These are phyloP conservation scores for Tephrocybe sp. DNA, from an alignment of 768 basidiomycete genomes.

Conservation along the genomic window DNA sequence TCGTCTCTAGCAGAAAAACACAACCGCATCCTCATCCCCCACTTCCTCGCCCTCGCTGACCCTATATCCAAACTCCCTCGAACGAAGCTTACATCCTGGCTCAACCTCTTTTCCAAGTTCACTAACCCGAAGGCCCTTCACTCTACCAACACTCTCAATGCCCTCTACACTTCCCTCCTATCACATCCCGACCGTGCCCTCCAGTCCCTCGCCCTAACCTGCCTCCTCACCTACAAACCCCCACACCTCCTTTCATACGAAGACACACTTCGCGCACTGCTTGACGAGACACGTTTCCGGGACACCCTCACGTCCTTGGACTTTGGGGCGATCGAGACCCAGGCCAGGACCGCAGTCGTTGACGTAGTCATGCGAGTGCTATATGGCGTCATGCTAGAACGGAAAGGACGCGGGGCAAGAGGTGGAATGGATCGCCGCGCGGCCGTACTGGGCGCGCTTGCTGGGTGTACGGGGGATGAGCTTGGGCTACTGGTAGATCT, in stretches of 20 bases:
- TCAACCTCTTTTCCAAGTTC: constrained; percentile 87
- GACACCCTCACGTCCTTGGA: constrained; percentile 80
- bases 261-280: constrained; percentile 63
- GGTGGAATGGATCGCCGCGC: constrained; percentile 67
- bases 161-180: constrained; percentile 71
- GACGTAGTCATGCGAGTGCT: constrained; percentile 73
- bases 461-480: constrained; percentile 71
- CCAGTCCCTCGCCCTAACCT: constrained; percentile 74
- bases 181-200: constrained; percentile 82
- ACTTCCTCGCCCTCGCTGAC: constrained; percentile 63
- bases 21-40: constrained; percentile 82
- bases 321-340: constrained; percentile 50
- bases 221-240: constrained; percentile 81
- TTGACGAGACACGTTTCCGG: constrained; percentile 89
- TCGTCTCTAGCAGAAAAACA: constrained; percentile 80
- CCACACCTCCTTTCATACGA: constrained; percentile 55
- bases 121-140: constrained; percentile 89
- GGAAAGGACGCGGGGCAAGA: constrained; percentile 55
- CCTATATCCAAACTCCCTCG: constrained; percentile 51
- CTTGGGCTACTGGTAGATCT: constrained; percentile 78
- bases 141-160: constrained; percentile 61
- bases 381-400: constrained; percentile 88
- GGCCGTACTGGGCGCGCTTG: constrained; percentile 73
- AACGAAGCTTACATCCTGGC: constrained; percentile 70
- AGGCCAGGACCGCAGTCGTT: constrained; percentile 65